These are phyloP conservation scores for Globisporangium spiculum DNA, from an alignment of 352 stramenopile species.

Conservation along the genomic window DNA sequence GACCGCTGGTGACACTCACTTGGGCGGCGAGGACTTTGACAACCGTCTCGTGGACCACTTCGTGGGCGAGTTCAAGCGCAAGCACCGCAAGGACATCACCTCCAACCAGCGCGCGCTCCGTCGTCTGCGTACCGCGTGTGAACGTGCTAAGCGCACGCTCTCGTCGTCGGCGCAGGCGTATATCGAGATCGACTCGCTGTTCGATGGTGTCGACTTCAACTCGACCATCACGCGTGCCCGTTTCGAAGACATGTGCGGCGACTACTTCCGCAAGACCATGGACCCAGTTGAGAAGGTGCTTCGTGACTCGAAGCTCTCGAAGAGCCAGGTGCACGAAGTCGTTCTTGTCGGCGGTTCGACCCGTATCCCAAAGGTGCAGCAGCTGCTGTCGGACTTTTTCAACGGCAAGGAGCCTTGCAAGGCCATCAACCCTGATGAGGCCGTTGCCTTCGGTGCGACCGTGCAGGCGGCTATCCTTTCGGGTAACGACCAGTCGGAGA, in stretches of 20 bases:
- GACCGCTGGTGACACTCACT: slow-evolving; percentile 88
- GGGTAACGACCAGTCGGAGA: no score
- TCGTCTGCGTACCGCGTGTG: slow-evolving; percentile 88
- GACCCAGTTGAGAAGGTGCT: slow-evolving; percentile 56
- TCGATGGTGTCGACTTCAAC: slow-evolving; percentile 93
- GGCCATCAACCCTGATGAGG: slow-evolving; percentile 77
- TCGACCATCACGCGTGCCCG: slow-evolving; percentile 87
- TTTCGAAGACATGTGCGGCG: slow-evolving; percentile 91
- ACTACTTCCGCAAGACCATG: slow-evolving; percentile 92
- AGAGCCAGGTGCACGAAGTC: slow-evolving; percentile 29
- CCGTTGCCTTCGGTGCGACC: slow-evolving; percentile 53
- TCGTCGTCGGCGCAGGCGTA: slow-evolving; percentile 83
- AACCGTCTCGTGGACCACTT: slow-evolving; percentile 91
- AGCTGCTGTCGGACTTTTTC: slow-evolving; percentile 54
- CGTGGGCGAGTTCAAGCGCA: slow-evolving; percentile 85
- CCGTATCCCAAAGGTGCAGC: slow-evolving; percentile 51
- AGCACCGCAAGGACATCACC: no score
- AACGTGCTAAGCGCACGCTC: slow-evolving; percentile 92
- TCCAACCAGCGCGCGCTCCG: slow-evolving; percentile 86
- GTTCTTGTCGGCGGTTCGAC: slow-evolving; percentile 40
- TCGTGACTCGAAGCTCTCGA: slow-evolving; percentile 25
- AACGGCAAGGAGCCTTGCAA: slow-evolving; percentile 48
- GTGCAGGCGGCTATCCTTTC: slow-evolving; percentile 39
- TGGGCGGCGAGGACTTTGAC: slow-evolving; percentile 92
- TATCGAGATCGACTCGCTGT: slow-evolving; percentile 92